Base-by-base conservation (phyloP, 2,329 filamentous ascomycete genomes). In the Corinectria fuckeliana region DNA sequence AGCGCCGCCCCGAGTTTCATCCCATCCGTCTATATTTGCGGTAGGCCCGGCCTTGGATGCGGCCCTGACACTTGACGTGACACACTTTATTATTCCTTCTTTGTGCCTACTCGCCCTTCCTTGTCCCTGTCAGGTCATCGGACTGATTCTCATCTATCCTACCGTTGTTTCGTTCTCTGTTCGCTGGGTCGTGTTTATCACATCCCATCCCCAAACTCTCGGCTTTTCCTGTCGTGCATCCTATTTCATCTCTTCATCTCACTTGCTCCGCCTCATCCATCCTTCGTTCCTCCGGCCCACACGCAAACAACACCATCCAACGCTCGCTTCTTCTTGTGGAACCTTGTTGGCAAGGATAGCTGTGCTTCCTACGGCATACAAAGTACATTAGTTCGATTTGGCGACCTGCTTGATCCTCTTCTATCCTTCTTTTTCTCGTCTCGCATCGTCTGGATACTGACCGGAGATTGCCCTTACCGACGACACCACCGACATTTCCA, bases 351-450 rank as follows among this genome's bases (percentile, higher is more conserved):
- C 54, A 36, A 62, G 64, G 62, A 63, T 61, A 70, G 67, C 67
- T 69, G 67, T 61, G 67, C 67, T 69, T 61, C 67, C 66, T 66
- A 55, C 41, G 58, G 47, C 63, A 52, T 41, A 58, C n/a, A n/a
- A n/a, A n/a, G n/a, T n/a, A n/a, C 52, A 60, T 54, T 49, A 55
- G 42, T 50, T 49, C 45, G 36, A 42, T 47, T 56, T 50, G 50
- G 32, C 14, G 44, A 28, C 52, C 47, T 50, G 34, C 54, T 64
- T 55, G 20, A 25, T 49, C 56, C 36, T 52, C 57, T 59, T 42
- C 20, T 50, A 4, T 52, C 36, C 32, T 53, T 25, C 26, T 44
- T 44, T 30, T 58, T 45, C 50, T 32, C 36, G 16, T 49, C 52
- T 51, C 32, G 25, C 28, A 26, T 42, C 52, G 45, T 45, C 28